Percentiles rank a stretch among this genome's conserved stretches.
These are phyloP conservation scores for Rhododendron molle DNA, from an alignment of 148 eudicot genomes.

Conservation along the genomic window DNA sequence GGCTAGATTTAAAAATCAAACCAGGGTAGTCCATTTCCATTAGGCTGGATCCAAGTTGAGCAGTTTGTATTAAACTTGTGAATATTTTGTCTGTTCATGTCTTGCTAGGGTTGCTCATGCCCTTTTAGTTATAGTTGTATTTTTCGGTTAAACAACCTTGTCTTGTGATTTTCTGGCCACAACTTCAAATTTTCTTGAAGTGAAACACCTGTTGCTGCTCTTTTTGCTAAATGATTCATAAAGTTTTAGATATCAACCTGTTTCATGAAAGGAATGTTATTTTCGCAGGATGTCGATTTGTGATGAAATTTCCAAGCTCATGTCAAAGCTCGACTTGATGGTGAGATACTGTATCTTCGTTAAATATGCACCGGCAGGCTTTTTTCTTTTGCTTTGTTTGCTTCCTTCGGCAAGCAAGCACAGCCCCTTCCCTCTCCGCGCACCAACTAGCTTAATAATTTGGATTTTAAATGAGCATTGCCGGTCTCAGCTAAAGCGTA, in stretches of 20 bases:
- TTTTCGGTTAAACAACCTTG: not conserved
- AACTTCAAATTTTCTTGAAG: not conserved
- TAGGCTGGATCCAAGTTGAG: not conserved
- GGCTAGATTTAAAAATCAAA: not conserved
- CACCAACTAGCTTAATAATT: not conserved
- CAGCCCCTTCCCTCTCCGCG: not conserved
- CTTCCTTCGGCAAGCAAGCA: not conserved
- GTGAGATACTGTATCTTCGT: slow-evolving; percentile 29
- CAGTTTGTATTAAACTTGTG: not conserved
- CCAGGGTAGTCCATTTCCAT: not conserved
- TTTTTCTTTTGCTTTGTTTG: not conserved
- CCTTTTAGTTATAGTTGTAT: not conserved
- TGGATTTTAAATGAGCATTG: not conserved
- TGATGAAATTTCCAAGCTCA: slow-evolving; percentile 65
- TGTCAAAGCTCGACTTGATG: slow-evolving; percentile 52
- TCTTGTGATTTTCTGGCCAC: not conserved
- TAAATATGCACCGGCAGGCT: not conserved
- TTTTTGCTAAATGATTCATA: not conserved
- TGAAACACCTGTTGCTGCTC: not conserved
- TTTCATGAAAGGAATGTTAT: not conserved
- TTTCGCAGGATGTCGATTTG: slow-evolving; percentile 46
- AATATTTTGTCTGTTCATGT: not conserved
- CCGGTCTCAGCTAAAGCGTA: not conserved
- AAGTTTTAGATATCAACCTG: not conserved
- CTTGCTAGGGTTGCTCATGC: not conserved